Evolutionary conservation across 1,139 yeast species (phyloP), one percentile per base, ranked within the genome.

Genomic region (Yamadazyma songkhlaensis): DNA sequence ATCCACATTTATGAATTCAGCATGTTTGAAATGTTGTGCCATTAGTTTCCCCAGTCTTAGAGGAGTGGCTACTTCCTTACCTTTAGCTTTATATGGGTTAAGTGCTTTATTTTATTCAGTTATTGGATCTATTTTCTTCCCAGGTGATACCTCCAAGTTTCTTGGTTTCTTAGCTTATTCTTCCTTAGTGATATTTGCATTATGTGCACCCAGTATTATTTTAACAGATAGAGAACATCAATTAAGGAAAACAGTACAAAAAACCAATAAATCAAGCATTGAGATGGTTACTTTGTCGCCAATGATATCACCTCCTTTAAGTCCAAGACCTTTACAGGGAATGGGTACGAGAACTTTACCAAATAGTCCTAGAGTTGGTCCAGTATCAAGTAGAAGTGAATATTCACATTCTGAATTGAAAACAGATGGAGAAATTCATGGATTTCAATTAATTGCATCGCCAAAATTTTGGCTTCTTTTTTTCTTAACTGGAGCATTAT

Each of bases 41-140:
- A 62, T 77, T 17, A 62, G 67, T 21, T 77, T 76, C 48, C 84
- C 84, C 1, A 64, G 72, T 36, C 66, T 74, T 27, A 55, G 80
- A 42, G 84, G 84, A 1, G 67, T 78, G 9, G 83, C 84, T 6
- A 77, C 84, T 1, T 72, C 81, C 2, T 62, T 79, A 34, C 84
- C 84, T 1, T 62, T 77, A 44, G 78, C 84, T 2, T 59, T 77
- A 31, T 77, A 76, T 50, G 84, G 84, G 0, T 60, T 77, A 14
- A 75, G 81, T 62, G 84, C 84, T 1, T 62, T 77, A 48, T 67
- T 77, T 37, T 78, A 69, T 45, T 76, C 83, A 0, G 65, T 69
- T 2, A 50, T 73, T 21, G 80, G 77, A 0, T 60, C 74, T 10
- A 44, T 60, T 13, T 67, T 76, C 45, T 77, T 55, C 45, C 74